phyloP scores from a whole-genome alignment of 345 rosid species.

The Odontarrhena argentea region DNA sequence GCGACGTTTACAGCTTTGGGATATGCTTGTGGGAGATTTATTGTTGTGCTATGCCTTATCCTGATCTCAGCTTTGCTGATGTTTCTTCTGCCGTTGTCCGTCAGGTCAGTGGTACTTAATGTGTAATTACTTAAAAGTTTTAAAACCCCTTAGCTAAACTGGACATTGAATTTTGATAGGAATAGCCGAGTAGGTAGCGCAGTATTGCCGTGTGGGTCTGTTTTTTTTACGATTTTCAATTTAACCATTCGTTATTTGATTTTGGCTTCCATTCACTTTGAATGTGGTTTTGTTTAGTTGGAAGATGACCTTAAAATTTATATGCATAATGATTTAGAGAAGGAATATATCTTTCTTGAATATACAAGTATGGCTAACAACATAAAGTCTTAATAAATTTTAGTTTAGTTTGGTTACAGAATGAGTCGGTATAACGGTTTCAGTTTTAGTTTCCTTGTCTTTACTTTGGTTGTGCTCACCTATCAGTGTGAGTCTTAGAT shows the following conservation, averaged over 20 bases:
- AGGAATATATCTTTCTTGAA: too few relatives aligned
- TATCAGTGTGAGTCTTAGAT: too few relatives aligned
- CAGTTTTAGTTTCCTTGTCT: too few relatives aligned
- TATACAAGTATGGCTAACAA: too few relatives aligned
- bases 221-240: neutral
- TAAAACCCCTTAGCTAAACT: neutral
- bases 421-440: too few relatives aligned
- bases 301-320: neutral
- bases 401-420: neutral
- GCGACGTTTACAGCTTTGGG: conserved; percentile 99
- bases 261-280: neutral
- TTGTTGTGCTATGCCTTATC: conserved; percentile 95
- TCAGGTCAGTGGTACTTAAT: conserved; percentile 56
- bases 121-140: neutral
- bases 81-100: conserved; percentile 90
- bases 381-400: too few relatives aligned
- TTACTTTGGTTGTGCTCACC: too few relatives aligned
- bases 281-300: neutral
- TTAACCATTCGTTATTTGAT: neutral
- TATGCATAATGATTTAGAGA: neutral
- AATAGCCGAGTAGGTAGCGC: too few relatives aligned
- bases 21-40: conserved; percentile 99
- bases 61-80: conserved; percentile 89
- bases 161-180: neutral
- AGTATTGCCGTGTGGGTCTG: too few relatives aligned